These are phyloP conservation scores for Isoetes taiwanensis DNA, from an alignment of 75 land plant species.

Conservation along the genomic window DNA sequence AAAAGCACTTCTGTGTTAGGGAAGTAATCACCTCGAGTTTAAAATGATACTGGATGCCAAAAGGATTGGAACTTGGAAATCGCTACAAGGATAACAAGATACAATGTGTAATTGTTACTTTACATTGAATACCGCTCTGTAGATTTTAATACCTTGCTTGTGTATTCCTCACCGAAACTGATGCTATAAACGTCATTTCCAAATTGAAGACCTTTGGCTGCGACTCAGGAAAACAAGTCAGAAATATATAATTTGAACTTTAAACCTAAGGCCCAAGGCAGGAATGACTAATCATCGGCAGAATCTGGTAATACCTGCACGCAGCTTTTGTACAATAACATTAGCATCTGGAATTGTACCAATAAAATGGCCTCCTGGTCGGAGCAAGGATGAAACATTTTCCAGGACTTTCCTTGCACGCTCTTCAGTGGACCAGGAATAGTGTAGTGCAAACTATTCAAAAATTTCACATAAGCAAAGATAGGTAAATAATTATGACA, in stretches of 20 bases:
- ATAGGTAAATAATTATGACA: too few relatives aligned
- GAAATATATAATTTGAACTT: neutral
- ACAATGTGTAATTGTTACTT: neutral
- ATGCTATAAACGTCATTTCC: slow-evolving; percentile 81
- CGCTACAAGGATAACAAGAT: slow-evolving; percentile 30
- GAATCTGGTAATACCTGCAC: slow-evolving; percentile 40
- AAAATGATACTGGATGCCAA: slow-evolving; percentile 84
- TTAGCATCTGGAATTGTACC: slow-evolving; percentile 99
- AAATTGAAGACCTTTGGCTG: slow-evolving; percentile 69
- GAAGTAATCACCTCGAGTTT: slow-evolving; percentile 41
- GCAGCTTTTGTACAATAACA: slow-evolving; percentile 78
- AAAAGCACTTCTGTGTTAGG: too few relatives aligned
- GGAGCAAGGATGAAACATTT: slow-evolving; percentile 67
- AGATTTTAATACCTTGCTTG: neutral
- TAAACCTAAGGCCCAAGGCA: neutral
- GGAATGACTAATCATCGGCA: too few relatives aligned
- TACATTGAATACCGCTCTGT: too few relatives aligned
- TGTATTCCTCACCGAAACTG: slow-evolving; percentile 51
- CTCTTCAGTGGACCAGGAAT: slow-evolving; percentile 89
- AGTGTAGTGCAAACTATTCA: slow-evolving; percentile 90
- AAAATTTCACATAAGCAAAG: slow-evolving; percentile 3
- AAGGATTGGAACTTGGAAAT: slow-evolving; percentile 69
- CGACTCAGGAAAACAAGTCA: slow-evolving; percentile 10
- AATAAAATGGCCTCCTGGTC: slow-evolving; percentile 84
- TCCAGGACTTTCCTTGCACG: slow-evolving; percentile 74